Conservation (phyloP, 2,329 filamentous ascomycete species). For the Paraconiothyrium sp. region DNA sequence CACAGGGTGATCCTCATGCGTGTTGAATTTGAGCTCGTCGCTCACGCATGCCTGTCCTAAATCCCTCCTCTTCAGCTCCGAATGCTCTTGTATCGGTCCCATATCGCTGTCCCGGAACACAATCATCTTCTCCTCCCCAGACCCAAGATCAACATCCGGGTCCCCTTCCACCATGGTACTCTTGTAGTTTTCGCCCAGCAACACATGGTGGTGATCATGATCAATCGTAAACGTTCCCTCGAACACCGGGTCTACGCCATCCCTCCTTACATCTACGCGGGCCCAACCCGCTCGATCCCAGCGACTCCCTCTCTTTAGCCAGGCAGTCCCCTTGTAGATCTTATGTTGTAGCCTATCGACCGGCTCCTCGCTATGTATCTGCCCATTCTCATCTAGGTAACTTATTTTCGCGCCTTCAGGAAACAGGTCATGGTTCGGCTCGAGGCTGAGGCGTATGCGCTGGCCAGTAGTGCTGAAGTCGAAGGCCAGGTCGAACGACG, state of each 20-base stretch:
- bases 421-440: conserved; percentile 92
- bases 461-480: conserved; percentile 64
- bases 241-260: conserved; percentile 83
- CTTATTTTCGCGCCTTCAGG: conserved; percentile 77
- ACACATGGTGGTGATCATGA: conserved; percentile 86
- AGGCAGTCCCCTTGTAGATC: conserved; percentile 84
- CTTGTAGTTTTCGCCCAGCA: conserved; percentile 77
- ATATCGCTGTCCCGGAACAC: conserved; percentile 94
- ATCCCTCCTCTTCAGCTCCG: conserved; percentile 70
- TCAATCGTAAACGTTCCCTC: conserved; percentile 87
- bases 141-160: conserved; percentile 65
- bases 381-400: conserved; percentile 77
- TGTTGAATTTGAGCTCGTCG: conserved; percentile 83
- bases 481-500: conserved; percentile 87
- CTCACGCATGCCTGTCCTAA: conserved; percentile 69
- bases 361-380: conserved; percentile 70
- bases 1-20: conserved; percentile 74
- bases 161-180: conserved; percentile 69
- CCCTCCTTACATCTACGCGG: conserved; percentile 77
- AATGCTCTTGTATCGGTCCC: conserved; percentile 55
- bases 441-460: conserved; percentile 79
- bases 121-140: conserved; percentile 79
- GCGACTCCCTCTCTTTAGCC: conserved; percentile 76
- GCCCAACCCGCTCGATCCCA: conserved; percentile 91
- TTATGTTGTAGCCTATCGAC: conserved; percentile 79